Evolutionary conservation across 495 filamentous ascomycete species (phyloP), one percentile per base, ranked within the genome.

Genomic region (Penicillium bialowiezense): DNA sequence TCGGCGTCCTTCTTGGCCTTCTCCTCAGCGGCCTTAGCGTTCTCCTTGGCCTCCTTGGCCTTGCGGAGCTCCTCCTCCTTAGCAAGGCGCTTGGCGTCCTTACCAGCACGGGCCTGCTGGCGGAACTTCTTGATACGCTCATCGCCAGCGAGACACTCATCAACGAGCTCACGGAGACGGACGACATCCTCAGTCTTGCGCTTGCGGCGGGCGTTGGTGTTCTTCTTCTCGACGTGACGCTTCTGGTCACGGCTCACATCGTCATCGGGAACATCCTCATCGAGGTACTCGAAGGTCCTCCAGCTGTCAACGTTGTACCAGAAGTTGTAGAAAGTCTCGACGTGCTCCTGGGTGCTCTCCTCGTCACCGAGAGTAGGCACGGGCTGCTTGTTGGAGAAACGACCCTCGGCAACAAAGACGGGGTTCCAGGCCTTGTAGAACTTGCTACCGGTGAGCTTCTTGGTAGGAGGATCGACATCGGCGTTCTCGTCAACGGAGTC

Each of bases 301-400:
- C 93, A 98, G 69, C 87, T 91, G 80, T 98, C 95, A 60, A 98
- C 93, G 77, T 91, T 91, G 79, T 96, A 98, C 87, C 89, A 98
- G 80, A 97, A 98, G 78, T 97, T 95, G 79, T 98, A 98, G 77
- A 98, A 98, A 47, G 74, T 72, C 62, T 97, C 89, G 20, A 98
- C 92, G 1, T 92, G 86, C 63, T 95, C 87, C 67, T 90, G 86
- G 60, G 84, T 82, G 59, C 83, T 86, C 55, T 93, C 87, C 35
- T 95, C 91, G 66, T 92, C 81, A 44, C 93, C 82, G 29, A 97
- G 81, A 50, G 74, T 67, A 2, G 93, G 95, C 9, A 96, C 95
- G 19, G 91, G 91, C 62, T 95, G 86, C 42, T 63, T 78, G 67
- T 89, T 90, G 69, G 87, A 92, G 84, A 98, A 98, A 53, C 93